Evolutionary conservation across 2,329 filamentous ascomycete species (phyloP), one percentile per base, ranked within the genome.

Genomic region (Ascomycota sp.): DNA sequence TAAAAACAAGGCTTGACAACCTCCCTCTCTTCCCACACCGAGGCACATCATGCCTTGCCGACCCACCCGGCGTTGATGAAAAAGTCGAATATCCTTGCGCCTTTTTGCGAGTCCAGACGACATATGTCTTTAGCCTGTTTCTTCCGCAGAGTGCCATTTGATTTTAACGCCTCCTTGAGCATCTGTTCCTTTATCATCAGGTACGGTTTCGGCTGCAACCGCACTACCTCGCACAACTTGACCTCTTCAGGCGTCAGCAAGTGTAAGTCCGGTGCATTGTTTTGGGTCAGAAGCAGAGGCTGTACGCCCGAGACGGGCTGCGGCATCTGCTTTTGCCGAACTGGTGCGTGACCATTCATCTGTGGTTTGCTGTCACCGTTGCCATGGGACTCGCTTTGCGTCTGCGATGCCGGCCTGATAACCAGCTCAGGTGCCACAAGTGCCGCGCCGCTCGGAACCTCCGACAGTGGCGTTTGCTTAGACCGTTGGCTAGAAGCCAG

Each of bases 41-140:
- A n/a, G n/a, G n/a, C n/a, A n/a, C n/a, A 13, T 48, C 37, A 91
- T 19, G 75, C 78, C 58, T 91, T 89, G 21, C 74, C 77, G 35
- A 95, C 75, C 83, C 86, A 95, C 3, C 86, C 89, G 32, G 74
- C 75, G 46, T 83, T 80, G 37, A 92, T 79, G 56, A 94, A 85
- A 48, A 94, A 95, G 50, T 95, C 89, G 53, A 86, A 94, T 33
- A 95, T 71, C 39, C 81, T 67, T 12, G 77, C 75, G 0, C 79
- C 76, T 51, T 94, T 95, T 38, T 78, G 77, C 8, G 72, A 69
- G 44, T 95, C 86, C 30, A 95, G 66, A 47, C 73, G 55, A 46
- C 78, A 85, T 19, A 95, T 75, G 45, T 91, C 79, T 46, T 76
- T 79, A 2, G 83, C 83, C 41, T 86, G 75, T 55, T 94, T 95